A percentile compares a stretch with the other conserved stretches of the same genome.
Conservation (phyloP, 441 rosid genomes). For the Erysimum cheiri region DNA sequence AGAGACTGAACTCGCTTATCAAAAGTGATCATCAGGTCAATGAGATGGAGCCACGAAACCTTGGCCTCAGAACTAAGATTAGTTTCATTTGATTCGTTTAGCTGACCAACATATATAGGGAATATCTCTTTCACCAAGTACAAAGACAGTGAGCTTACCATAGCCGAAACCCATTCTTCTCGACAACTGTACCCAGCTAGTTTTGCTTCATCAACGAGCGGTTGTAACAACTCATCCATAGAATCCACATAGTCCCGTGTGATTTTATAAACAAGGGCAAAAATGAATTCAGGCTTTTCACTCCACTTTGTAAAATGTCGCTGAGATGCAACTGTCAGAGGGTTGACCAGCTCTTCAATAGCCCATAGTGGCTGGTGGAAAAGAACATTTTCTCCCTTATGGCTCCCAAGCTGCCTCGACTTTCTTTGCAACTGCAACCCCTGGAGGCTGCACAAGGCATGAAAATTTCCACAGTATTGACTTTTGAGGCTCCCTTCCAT, state of each 20-base stretch:
- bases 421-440: slow-evolving; percentile 84
- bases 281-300: slow-evolving; percentile 82
- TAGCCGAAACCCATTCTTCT: slow-evolving; percentile 91
- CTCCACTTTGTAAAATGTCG: slow-evolving; percentile 79
- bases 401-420: slow-evolving; percentile 81
- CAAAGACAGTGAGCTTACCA: slow-evolving; percentile 71
- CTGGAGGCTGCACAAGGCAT: slow-evolving; percentile 81
- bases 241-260: slow-evolving; percentile 86
- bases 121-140: slow-evolving; percentile 84
- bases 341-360: slow-evolving; percentile 91
- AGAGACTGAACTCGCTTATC: slow-evolving; percentile 76
- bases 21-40: slow-evolving; percentile 87
- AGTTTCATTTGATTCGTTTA: slow-evolving; percentile 54
- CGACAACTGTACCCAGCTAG: slow-evolving; percentile 89
- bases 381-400: slow-evolving; percentile 62
- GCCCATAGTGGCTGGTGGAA: slow-evolving; percentile 92
- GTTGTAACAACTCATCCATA: slow-evolving; percentile 93
- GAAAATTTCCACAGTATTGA: slow-evolving; percentile 79
- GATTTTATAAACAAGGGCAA: slow-evolving; percentile 85
- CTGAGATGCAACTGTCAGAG: slow-evolving; percentile 75
- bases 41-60: slow-evolving; percentile 82
- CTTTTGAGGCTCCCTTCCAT: slow-evolving; percentile 79
- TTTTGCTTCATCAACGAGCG: slow-evolving; percentile 89
- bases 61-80: slow-evolving; percentile 60
- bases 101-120: slow-evolving; percentile 65